phyloP scores from a whole-genome alignment of 495 filamentous ascomycete genomes.

The Pyronema omphalodes region DNA sequence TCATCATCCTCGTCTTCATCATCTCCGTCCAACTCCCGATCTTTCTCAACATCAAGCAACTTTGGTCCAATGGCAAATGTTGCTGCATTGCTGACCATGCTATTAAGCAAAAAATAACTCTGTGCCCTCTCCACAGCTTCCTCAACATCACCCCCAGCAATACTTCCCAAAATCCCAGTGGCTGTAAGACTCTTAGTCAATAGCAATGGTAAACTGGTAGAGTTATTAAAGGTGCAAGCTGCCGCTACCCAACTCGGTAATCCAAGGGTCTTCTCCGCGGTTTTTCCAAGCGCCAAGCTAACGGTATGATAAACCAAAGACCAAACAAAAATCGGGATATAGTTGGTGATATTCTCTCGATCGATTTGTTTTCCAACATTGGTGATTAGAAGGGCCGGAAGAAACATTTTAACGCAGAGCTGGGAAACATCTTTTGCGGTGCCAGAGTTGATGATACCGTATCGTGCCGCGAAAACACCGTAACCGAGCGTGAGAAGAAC shows the following conservation, averaged over 20 bases:
- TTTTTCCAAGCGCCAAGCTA: constrained; percentile 36
- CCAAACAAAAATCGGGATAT: constrained; percentile 43
- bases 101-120: constrained; percentile 49
- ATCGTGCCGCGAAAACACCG: constrained; percentile 40
- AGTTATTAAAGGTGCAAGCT: constrained; percentile 60
- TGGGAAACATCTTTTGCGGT: constrained; percentile 46
- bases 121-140: constrained; percentile 45
- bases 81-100: constrained; percentile 43
- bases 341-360: constrained; percentile 34
- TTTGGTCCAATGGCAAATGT: constrained; percentile 48
- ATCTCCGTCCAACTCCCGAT: constrained; percentile 16
- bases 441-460: constrained; percentile 35
- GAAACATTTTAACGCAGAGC: constrained; percentile 47
- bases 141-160: constrained; percentile 32
- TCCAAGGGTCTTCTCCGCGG: constrained; percentile 30
- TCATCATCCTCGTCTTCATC: constrained; percentile 20
- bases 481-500: constrained; percentile 51
- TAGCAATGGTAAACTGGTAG: constrained; percentile 49
- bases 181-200: constrained; percentile 45
- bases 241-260: constrained; percentile 49
- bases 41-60: constrained; percentile 32
- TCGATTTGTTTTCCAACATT: constrained; percentile 51
- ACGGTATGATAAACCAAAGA: constrained; percentile 35
- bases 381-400: constrained; percentile 51
- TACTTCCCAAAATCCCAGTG: constrained; percentile 41